Conservation (phyloP, 2,329 filamentous ascomycete species). For the Hortaea sp. region DNA sequence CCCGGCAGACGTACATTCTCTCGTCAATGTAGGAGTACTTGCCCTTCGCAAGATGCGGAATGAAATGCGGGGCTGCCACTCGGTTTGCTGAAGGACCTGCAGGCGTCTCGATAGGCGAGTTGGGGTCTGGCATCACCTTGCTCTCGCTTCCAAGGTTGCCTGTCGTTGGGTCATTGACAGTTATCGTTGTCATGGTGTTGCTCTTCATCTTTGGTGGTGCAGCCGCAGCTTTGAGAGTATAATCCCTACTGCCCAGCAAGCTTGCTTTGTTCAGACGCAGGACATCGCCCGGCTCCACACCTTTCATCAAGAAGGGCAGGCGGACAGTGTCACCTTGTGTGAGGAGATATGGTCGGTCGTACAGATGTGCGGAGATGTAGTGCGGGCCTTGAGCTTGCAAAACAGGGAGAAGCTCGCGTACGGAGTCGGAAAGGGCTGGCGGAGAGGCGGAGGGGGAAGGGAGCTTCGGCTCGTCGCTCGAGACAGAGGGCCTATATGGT, state of each 20-base stretch:
- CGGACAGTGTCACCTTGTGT: constrained; percentile 45
- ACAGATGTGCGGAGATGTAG: constrained; percentile 72
- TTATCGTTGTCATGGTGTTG: constrained; percentile 12
- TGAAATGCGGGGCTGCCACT: constrained; percentile 25
- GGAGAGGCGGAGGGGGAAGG: constrained; percentile 7
- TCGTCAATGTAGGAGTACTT: constrained; percentile 59
- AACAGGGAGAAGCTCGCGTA: constrained; percentile 56
- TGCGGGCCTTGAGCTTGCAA: constrained; percentile 63
- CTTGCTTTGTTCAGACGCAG: constrained; percentile 80
- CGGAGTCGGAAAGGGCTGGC: constrained; percentile 42
- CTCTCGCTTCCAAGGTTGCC: constrained; percentile 14
- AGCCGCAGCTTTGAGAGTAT: constrained; percentile 66
- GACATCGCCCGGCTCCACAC: constrained; percentile 62
- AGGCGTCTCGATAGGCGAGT: constrained; percentile 18
- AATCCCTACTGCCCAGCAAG: constrained; percentile 75
- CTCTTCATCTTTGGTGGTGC: constrained; percentile 34
- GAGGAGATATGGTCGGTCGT: constrained; percentile 69
- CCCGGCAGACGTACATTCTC: constrained; percentile 72
- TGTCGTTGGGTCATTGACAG: constrained; percentile 18
- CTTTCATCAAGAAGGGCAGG: constrained; percentile 40
- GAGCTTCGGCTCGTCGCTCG: constrained; percentile 8
- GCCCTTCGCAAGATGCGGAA: constrained; percentile 30
- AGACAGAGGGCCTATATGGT: constrained; percentile 1
- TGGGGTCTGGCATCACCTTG: constrained; percentile 18
- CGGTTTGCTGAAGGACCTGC: background rate